Base-by-base conservation (phyloP, 129 eudicot genomes). In the Arctium lappa region DNA sequence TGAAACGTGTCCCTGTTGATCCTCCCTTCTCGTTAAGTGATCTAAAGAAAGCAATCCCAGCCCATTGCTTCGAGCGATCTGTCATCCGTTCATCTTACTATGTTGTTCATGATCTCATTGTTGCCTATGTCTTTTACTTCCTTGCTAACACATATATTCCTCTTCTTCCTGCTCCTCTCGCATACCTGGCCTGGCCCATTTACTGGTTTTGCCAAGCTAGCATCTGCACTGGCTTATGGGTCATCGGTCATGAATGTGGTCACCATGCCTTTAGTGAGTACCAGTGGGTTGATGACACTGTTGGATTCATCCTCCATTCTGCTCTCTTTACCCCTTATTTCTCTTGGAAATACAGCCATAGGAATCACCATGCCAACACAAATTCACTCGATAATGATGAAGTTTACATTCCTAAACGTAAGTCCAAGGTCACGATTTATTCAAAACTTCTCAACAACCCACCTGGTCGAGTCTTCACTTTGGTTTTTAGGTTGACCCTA, bases 1-100 rank as follows among this genome's bases (percentile, higher is more conserved):
- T 60, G 2, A 60, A 60, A 60, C 68, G 68, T 60, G 68, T 60
- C 27, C 68, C 68, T 0, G 68, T 60, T 60, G 68, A 60, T 60
- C 68, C 68, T 5, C 68, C 68, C 9, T 60, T 60, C 68, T 0
- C 68, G 9, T 60, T 60, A 60, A 60, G 68, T 60, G 68, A 60
- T 60, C 68, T 60, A 60, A 60, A 60, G 68, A 60, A 86, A 73
- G 84, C 86, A 77, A 86, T 86, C 76, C 89, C 89, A 3, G 84
- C 89, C 48, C 87, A 86, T 79, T 86, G 89, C 50, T 86, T 86
- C 63, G 37, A 79, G 36, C 87, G 89, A 16, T 86, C 89, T 0
- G 76, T 79, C 18, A 80, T 86, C n/a, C 86, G 15, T 69, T 86
- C 89, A 27, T 86, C 83, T 78, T 86, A 86, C 18, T 86, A 86